These are phyloP conservation scores for Ustanciosporium gigantosporum DNA, from an alignment of 1,284 basidiomycete species.

Conservation along the genomic window DNA sequence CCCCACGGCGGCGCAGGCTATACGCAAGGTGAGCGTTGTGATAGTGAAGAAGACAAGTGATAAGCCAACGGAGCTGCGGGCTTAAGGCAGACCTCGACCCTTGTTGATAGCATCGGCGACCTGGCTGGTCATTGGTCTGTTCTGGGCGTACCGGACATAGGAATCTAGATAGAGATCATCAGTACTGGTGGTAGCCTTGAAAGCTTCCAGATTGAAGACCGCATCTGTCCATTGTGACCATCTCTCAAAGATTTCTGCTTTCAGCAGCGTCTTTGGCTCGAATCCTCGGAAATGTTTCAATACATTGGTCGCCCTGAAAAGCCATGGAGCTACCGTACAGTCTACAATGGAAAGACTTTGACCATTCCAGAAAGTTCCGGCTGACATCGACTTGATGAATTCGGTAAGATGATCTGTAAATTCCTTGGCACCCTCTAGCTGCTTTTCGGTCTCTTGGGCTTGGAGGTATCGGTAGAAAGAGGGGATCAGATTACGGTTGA, in stretches of 20 bases:
- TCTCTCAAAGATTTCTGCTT: slow-evolving; percentile 65
- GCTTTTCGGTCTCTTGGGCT: slow-evolving; percentile 70
- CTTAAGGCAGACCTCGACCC: slow-evolving; percentile 31
- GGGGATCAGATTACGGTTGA: slow-evolving; percentile 71
- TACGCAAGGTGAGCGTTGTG: too few relatives aligned
- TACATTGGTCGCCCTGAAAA: slow-evolving; percentile 71
- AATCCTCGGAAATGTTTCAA: slow-evolving; percentile 74
- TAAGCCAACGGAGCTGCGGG: too few relatives aligned
- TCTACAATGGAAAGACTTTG: slow-evolving; percentile 71
- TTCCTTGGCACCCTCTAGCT: slow-evolving; percentile 68
- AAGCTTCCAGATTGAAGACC: slow-evolving; percentile 69
- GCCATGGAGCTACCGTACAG: slow-evolving; percentile 76
- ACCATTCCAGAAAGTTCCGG: slow-evolving; percentile 66
- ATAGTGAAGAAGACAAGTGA: too few relatives aligned
- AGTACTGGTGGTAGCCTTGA: slow-evolving; percentile 72
- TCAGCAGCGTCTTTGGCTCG: slow-evolving; percentile 60
- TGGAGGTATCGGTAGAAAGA: slow-evolving; percentile 79
- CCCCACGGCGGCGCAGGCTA: too few relatives aligned
- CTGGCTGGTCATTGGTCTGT: slow-evolving; percentile 47
- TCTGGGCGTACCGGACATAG: slow-evolving; percentile 63
- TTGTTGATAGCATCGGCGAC: slow-evolving; percentile 52
- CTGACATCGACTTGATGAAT: slow-evolving; percentile 66
- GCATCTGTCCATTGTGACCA: slow-evolving; percentile 68
- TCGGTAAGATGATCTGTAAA: slow-evolving; percentile 67
- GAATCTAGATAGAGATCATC: slow-evolving; percentile 75